These are phyloP conservation scores for Colletotrichum australisinense DNA, from an alignment of 2,329 filamentous ascomycete species.

Conservation along the genomic window DNA sequence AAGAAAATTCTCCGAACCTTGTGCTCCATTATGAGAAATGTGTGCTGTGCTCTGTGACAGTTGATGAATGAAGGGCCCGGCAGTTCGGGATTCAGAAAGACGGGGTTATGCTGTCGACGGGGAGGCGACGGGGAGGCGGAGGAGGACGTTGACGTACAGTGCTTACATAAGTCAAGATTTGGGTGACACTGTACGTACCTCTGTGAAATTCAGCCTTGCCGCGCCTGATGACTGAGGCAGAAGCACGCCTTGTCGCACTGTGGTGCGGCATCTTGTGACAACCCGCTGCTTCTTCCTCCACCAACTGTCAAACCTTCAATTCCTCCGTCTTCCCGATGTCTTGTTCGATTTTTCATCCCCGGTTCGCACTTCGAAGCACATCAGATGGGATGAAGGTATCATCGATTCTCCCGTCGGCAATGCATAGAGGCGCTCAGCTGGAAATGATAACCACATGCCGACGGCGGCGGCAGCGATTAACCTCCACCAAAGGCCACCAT, in stretches of 20 bases:
- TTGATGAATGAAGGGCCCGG: neutral
- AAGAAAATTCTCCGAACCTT: constrained; percentile 8
- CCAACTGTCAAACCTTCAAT: neutral
- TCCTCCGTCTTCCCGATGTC: neutral
- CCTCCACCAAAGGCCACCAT: neutral
- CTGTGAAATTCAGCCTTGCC: too few species aligned
- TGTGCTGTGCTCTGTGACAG: constrained; percentile 1
- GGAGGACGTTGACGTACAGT: neutral
- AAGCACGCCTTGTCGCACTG: neutral
- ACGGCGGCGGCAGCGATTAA: neutral
- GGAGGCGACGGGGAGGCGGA: neutral
- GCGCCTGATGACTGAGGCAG: neutral
- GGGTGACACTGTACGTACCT: too few species aligned
- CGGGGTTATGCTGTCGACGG: neutral
- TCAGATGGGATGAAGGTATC: neutral
- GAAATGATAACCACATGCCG: neutral
- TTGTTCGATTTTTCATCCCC: neutral
- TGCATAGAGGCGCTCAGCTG: neutral
- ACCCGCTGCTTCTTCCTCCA: neutral
- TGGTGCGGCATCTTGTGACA: neutral
- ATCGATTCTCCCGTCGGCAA: neutral
- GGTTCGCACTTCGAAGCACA: neutral
- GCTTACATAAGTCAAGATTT: neutral
- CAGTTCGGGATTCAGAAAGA: neutral
- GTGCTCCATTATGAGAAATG: neutral